Percentiles rank a stretch among this genome's conserved stretches.
Conservation (phyloP, 371 early-diverging fungal species). For the Chytridiales sp. region DNA sequence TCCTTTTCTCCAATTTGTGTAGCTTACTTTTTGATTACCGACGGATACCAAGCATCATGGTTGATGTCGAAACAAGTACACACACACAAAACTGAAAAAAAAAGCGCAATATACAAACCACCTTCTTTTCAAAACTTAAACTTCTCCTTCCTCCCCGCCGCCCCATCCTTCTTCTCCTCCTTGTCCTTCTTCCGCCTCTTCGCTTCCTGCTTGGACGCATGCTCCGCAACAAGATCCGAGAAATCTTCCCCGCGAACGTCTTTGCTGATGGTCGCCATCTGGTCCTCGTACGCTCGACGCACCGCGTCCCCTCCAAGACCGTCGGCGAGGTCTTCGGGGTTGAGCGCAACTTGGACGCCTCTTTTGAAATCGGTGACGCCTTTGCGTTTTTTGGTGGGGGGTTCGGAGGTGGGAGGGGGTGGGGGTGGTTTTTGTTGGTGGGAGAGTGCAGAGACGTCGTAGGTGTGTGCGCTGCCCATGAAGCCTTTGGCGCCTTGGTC, state of each 20-base stretch:
- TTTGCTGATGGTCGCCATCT: constrained; percentile 19
- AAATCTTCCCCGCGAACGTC: constrained; percentile 64
- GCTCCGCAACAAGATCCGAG: constrained; percentile 86
- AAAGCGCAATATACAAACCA: too few relatives aligned
- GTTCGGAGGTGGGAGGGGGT: not conserved
- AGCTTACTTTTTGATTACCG: too few relatives aligned
- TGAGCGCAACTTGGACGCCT: constrained; percentile 43
- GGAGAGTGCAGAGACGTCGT: constrained; percentile 66
- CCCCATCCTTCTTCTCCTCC: constrained; percentile 57
- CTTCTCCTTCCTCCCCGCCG: constrained; percentile 59
- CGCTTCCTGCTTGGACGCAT: constrained; percentile 65
- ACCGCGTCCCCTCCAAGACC: constrained; percentile 45
- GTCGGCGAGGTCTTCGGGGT: constrained; percentile 51
- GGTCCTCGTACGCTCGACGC: constrained; percentile 38
- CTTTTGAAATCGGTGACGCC: constrained; percentile 22
- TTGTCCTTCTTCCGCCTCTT: constrained; percentile 70
- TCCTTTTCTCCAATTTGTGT: too few relatives aligned
- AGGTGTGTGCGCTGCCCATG: constrained; percentile 93
- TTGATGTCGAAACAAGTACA: too few relatives aligned
- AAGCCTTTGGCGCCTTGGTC: constrained; percentile 76
- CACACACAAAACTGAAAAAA: too few relatives aligned
- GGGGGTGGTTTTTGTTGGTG: constrained; percentile 4
- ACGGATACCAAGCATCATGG: too few relatives aligned
- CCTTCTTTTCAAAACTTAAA: constrained; percentile 65
- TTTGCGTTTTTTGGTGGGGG: constrained; percentile 33